phyloP scores from a whole-genome alignment of 306 rosid species.

The Arachis stenosperma region DNA sequence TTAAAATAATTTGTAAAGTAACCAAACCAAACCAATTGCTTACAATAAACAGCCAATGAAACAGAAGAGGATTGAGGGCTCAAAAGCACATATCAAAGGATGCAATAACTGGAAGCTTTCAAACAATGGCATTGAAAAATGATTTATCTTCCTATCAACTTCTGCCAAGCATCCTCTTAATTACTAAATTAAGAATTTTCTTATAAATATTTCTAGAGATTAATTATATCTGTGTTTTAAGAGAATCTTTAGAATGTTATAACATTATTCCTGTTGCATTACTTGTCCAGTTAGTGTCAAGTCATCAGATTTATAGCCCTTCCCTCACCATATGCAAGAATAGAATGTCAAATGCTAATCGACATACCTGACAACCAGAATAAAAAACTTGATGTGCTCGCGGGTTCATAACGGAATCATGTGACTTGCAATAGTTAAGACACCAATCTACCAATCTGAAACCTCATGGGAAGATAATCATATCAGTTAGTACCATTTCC shows the following conservation, averaged over 20 bases:
- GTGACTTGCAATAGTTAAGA: conserved; percentile 51
- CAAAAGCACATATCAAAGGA: not conserved
- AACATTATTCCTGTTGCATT: too few species aligned
- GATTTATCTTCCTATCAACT: too few species aligned
- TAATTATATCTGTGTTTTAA: too few species aligned
- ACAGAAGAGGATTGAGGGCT: not conserved
- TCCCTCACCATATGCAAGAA: not conserved
- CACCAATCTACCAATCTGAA: conserved; percentile 84
- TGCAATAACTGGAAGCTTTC: not conserved
- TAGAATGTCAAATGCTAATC: not conserved
- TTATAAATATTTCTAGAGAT: too few species aligned
- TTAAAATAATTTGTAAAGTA: not conserved
- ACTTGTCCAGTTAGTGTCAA: not conserved
- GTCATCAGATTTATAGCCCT: not conserved
- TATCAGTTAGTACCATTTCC: not conserved
- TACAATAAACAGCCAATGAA: not conserved
- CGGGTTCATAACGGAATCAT: conserved; percentile 60
- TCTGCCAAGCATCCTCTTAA: too few species aligned
- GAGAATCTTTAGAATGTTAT: too few species aligned
- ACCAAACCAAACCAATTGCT: not conserved
- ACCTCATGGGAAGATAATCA: conserved; percentile 37
- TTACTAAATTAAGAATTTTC: too few species aligned
- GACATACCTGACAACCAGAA: conserved; percentile 85
- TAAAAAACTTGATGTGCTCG: conserved; percentile 70
- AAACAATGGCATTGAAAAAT: not conserved